These are phyloP conservation scores for Spongiforma sp. DNA, from an alignment of 1,284 basidiomycete genomes.

Conservation along the genomic window DNA sequence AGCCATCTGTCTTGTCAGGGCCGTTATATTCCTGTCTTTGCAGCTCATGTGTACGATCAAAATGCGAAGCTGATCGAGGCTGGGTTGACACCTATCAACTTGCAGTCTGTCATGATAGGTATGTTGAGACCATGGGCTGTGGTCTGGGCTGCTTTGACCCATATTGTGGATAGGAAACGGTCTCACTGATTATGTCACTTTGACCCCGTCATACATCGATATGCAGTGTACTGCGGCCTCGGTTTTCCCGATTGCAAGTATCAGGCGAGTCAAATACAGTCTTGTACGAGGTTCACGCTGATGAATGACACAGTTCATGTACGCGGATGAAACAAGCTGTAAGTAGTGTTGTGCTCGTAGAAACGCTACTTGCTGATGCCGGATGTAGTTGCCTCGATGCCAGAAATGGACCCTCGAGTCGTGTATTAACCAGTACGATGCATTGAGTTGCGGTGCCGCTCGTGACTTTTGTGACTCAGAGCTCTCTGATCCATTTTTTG, in stretches of 20 bases:
- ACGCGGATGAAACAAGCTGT: conserved; percentile 56
- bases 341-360: conserved; percentile 12
- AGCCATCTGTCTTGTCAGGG: conserved; percentile 50
- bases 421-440: conserved; percentile 55
- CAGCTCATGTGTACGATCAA: conserved; percentile 79
- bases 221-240: conserved; percentile 57
- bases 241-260: conserved; percentile 43
- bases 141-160: no score
- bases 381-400: conserved; percentile 50
- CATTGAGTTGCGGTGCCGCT: conserved; percentile 49
- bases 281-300: not conserved
- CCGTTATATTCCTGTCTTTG: conserved; percentile 85
- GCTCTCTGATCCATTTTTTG: conserved; percentile 38
- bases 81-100: conserved; percentile 76
- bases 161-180: conserved; percentile 54
- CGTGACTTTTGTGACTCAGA: conserved; percentile 49
- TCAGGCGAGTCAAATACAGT: conserved; percentile 9
- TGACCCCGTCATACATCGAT: conserved; percentile 51
- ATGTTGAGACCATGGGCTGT: conserved; percentile 33
- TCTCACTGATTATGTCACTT: conserved; percentile 49
- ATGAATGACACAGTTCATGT: conserved; percentile 42
- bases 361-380: not conserved
- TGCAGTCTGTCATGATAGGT: conserved; percentile 84
- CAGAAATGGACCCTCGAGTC: conserved; percentile 45
- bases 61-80: conserved; percentile 64